phyloP scores from a whole-genome alignment of 768 basidiomycete species.

The Tricholoma sp. region DNA sequence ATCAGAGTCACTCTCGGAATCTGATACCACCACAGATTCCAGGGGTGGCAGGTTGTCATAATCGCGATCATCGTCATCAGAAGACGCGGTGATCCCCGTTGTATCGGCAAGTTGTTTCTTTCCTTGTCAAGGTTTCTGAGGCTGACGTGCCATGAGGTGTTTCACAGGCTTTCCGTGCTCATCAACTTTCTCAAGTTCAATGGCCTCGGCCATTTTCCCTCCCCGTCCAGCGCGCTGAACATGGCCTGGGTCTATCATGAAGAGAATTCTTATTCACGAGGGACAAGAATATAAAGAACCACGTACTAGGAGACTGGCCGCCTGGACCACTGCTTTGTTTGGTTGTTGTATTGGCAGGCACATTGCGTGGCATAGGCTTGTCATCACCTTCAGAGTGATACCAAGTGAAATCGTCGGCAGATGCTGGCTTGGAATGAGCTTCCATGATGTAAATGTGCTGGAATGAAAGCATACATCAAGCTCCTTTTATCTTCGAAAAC shows the following conservation, averaged over 20 bases:
- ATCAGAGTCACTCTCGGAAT: background rate
- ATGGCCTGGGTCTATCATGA: background rate
- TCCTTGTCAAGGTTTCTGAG: background rate
- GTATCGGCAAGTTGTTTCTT: background rate
- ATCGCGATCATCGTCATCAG: background rate
- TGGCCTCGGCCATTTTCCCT: background rate
- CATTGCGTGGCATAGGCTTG: background rate
- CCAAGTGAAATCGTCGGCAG: background rate
- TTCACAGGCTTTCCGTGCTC: conserved; percentile 1
- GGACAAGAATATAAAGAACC: background rate
- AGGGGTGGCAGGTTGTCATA: background rate
- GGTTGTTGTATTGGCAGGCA: background rate
- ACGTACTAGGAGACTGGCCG: background rate
- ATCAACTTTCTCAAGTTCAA: conserved; percentile 2
- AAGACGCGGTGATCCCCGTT: background rate
- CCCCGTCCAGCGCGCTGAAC: background rate
- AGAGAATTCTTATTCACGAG: background rate
- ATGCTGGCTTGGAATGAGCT: background rate
- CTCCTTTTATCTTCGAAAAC: background rate
- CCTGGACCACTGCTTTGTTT: background rate
- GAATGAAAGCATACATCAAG: background rate
- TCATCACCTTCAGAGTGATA: background rate
- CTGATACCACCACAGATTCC: background rate
- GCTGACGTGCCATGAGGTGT: background rate
- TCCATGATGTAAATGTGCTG: background rate